Evolutionary conservation across 768 basidiomycete species (phyloP), one percentile per base, ranked within the genome.

Genomic region (Lyophyllum atratum): DNA sequence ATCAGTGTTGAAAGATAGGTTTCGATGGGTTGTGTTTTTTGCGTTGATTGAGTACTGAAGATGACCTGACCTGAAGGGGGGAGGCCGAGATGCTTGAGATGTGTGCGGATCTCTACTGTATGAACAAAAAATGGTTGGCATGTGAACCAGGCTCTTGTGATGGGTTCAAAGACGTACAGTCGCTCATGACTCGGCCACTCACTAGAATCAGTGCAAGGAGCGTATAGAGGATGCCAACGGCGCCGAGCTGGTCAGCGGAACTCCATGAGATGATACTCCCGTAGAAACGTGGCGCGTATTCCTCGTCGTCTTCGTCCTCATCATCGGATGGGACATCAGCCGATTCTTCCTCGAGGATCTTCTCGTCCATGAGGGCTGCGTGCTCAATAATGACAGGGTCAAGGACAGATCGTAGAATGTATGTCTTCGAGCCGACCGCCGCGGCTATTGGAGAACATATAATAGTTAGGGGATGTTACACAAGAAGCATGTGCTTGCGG

Each of bases 141-240:
- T 15, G 26, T 50, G 19, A 54, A 25, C 44, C 28, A 57, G 25
- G 59, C 43, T 17, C 7, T 8, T 37, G 40, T 24, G 28, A 24
- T 19, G 24, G 2, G 46, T 19, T 24, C 24, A 56, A 52, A 37
- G 49, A 76, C 87, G 64, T 64, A 95, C 95, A 71, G 64, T 97
- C 94, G 25, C 78, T 76, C 17, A 97, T 77, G 14, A 84, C 80
- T 10, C 89, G 76, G 44, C 92, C 92, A 60, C 84, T 86, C 43
- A 89, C 89, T n/a, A 98, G 78, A 46, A 98, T 86, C 22, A 97
- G 75, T 0, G 89, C 85, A 10, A 98, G 82, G 34, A 98, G 80
- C 15, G 92, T 84, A 54, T 93, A 89, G 14, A 95, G 77, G 4
- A 97, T 71, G 8, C 94, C 95, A 22, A 90, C 67, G 2, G 82